A percentile compares a stretch with the other conserved stretches of the same genome.
Evolutionary conservation across 2,329 filamentous ascomycete genomes (phyloP).

Genomic region (Nigrospora osmanthi): DNA sequence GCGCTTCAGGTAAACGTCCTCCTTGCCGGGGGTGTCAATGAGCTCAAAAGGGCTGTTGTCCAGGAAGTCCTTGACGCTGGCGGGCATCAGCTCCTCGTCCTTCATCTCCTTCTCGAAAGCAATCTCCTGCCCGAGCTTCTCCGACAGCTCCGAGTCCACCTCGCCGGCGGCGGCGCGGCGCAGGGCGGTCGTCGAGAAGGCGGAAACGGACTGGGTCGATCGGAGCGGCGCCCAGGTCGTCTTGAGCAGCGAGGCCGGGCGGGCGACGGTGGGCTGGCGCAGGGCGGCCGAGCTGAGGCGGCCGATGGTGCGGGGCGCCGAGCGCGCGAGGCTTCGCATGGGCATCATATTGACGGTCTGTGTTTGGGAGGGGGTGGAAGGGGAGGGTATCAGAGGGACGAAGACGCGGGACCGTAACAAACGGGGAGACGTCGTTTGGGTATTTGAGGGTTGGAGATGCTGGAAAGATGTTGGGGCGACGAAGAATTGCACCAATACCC

Average conservation of each 20-base stretch:
- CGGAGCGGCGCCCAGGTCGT: constrained; percentile 30
- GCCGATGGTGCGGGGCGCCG: constrained; percentile 55
- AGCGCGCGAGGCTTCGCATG: constrained; percentile 56
- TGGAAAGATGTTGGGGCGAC: no score
- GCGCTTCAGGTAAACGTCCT: constrained; percentile 80
- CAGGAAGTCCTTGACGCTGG: constrained; percentile 79
- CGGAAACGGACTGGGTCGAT: constrained; percentile 30
- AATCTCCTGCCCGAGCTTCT: constrained; percentile 81
- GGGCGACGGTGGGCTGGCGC: constrained; percentile 40
- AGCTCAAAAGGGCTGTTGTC: constrained; percentile 80
- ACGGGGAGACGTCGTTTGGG: not conserved
- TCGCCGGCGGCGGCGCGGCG: constrained; percentile 35
- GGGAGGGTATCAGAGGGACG: not conserved
- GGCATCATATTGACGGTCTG: constrained; percentile 53
- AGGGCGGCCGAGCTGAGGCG: constrained; percentile 46
- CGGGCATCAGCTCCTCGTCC: constrained; percentile 61
- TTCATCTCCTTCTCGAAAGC: constrained; percentile 77
- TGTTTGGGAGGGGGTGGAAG: not conserved
- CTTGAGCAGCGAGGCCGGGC: constrained; percentile 40
- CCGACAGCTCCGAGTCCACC: constrained; percentile 71
- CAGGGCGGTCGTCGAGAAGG: constrained; percentile 41
- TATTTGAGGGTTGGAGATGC: no score
- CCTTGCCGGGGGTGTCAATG: constrained; percentile 72
- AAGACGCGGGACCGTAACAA: not conserved
- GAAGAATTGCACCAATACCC: no score